Conservation (phyloP, 148 eudicot species). For the Fagopyrum esculentum region DNA sequence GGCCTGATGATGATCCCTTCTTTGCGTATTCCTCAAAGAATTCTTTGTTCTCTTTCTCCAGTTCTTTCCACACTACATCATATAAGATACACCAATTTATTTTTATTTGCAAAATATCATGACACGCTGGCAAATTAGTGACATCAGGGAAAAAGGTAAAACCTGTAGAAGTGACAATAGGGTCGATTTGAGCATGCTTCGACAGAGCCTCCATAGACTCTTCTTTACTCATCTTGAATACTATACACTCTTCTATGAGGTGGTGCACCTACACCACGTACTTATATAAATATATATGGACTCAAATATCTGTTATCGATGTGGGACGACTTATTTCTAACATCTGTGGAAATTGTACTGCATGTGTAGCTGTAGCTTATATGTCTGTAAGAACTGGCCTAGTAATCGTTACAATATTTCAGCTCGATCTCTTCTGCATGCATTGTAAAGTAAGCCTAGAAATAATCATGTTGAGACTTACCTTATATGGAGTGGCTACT, state of each 20-base stretch:
- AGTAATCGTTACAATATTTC: too few species aligned
- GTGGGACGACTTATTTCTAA: too few species aligned
- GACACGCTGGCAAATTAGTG: background rate
- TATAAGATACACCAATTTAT: too few species aligned
- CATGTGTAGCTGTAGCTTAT: too few species aligned
- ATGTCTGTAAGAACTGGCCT: too few species aligned
- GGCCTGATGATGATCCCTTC: background rate
- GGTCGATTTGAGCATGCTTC: conserved; percentile 51
- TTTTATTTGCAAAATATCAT: background rate
- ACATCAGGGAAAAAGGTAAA: background rate
- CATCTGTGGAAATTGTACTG: too few species aligned
- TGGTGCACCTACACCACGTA: conserved; percentile 40
- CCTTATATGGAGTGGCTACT: too few species aligned
- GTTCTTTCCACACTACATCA: background rate
- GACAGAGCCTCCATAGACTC: conserved; percentile 62
- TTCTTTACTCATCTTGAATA: conserved; percentile 50
- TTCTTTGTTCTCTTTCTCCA: conserved; percentile 3
- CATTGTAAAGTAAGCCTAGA: too few species aligned
- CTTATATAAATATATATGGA: background rate
- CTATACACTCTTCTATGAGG: conserved; percentile 56
- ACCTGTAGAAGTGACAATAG: conserved; percentile 59
- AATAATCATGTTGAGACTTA: too few species aligned
- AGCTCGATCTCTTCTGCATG: too few species aligned
- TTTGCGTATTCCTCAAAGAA: conserved; percentile 3
- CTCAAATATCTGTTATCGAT: too few species aligned